Conservation (phyloP, 2,329 filamentous ascomycete species). For the Calonectria montana region DNA sequence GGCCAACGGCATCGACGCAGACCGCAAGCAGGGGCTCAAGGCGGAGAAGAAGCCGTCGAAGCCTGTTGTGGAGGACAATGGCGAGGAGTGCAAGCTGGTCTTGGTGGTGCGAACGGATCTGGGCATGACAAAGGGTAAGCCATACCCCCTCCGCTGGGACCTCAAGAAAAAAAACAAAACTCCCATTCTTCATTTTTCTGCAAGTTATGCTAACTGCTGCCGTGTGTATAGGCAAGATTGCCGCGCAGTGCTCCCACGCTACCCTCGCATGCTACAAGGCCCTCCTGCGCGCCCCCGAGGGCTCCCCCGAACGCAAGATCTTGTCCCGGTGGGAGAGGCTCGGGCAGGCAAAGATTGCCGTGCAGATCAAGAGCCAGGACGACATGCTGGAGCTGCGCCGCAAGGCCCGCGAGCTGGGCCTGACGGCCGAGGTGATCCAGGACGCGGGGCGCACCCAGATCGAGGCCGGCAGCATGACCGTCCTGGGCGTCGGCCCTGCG, state of each 20-base stretch:
- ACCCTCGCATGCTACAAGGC: conserved; percentile 97
- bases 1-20: conserved; percentile 70
- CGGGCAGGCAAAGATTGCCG: conserved; percentile 93
- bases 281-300: conserved; percentile 68
- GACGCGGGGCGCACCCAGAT: conserved; percentile 99
- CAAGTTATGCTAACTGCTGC: not conserved
- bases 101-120: conserved; percentile 93
- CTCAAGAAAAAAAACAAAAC: no score
- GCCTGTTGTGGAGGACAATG: conserved; percentile 47
- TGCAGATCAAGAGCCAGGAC: conserved; percentile 89
- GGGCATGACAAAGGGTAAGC: conserved; percentile 92
- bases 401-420: conserved; percentile 82
- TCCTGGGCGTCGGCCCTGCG: conserved; percentile 84
- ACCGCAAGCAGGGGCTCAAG: conserved; percentile 66
- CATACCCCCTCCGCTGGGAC: conserved; percentile 46
- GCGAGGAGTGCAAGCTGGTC: conserved; percentile 93
- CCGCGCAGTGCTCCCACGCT: conserved; percentile 94
- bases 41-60: conserved; percentile 52
- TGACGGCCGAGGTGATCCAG: conserved; percentile 90
- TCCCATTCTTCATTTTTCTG: not conserved
- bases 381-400: conserved; percentile 80
- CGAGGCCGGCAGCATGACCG: conserved; percentile 90
- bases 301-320: conserved; percentile 68
- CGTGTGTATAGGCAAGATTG: conserved; percentile 82
- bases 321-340: conserved; percentile 86